Evolutionary conservation across 1,284 basidiomycete genomes (phyloP), one percentile per base, ranked within the genome.

Genomic region (Limonomyces culmigenus): DNA sequence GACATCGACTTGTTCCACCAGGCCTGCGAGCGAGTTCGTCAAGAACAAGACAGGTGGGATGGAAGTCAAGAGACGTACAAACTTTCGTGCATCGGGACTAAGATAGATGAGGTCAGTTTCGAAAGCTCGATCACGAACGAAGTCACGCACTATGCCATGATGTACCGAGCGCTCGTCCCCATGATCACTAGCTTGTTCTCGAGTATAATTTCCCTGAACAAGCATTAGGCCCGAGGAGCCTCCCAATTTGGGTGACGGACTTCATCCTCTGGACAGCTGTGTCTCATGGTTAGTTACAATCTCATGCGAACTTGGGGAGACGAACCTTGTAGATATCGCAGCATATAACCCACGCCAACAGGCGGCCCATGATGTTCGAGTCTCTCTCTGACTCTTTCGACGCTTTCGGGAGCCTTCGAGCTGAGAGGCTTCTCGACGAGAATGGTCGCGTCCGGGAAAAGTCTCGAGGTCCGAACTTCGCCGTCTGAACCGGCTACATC

Each of bases 261-360:
- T 74, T 73, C 66, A 76, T 74, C 59, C 65, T 65, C 49, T 73
- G 71, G 13, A 74, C 70, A 38, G 68, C 48, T 50, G n/a, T 8
- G n/a, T 27, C 25, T 8, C 25, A 27, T n/a, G 10, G n/a, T 27
- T n/a, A n/a, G n/a, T n/a, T n/a, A n/a, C n/a, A n/a, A n/a, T n/a
- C n/a, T n/a, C n/a, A n/a, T n/a, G n/a, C n/a, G n/a, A n/a, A n/a
- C n/a, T n/a, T 13, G n/a, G n/a, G n/a, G n/a, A n/a, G 23, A 20
- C 13, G 21, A 25, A 47, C 48, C 69, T 47, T 61, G 59, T 34
- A 68, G 58, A 52, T 71, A 71, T 33, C 67, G 57, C 19, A 70
- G 53, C 62, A 70, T 67, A 52, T 70, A 71, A 3, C 55, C 48
- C 19, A 50, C 53, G 34, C 38, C 40, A 47, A 50, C 47, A 14